Conservation (phyloP, 2,329 filamentous ascomycete genomes). For the Onygenales sp. region DNA sequence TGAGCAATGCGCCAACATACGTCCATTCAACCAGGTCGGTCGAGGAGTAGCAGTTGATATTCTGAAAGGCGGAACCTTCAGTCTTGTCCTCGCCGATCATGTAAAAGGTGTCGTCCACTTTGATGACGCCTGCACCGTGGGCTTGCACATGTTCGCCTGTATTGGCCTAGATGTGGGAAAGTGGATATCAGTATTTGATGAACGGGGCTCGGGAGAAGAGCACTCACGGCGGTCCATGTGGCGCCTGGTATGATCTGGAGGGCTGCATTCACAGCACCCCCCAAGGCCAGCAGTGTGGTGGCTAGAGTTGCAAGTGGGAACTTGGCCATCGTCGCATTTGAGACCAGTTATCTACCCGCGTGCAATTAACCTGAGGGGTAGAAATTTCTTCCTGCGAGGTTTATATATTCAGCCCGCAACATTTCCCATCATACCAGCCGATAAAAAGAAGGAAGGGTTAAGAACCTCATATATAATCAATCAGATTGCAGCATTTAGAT, state of each 20-base stretch:
- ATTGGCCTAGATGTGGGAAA: neutral
- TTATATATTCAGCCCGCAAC: no score
- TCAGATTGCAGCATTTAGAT: no score
- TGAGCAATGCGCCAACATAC: conserved; percentile 51
- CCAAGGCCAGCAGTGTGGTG: conserved; percentile 1
- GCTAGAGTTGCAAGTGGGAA: neutral
- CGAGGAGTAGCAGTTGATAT: conserved; percentile 59
- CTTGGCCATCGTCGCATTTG: neutral
- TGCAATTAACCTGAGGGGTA: no score
- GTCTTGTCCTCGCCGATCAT: conserved; percentile 63
- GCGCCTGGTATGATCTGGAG: conserved; percentile 6
- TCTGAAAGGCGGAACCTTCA: conserved; percentile 51
- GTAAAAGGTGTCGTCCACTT: conserved; percentile 52
- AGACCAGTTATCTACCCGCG: no score
- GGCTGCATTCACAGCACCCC: conserved; percentile 6
- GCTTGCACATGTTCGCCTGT: neutral
- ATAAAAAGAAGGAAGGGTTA: no score
- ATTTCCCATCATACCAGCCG: no score
- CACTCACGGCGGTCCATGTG: neutral
- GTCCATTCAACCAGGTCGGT: conserved; percentile 56
- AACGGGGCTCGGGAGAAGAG: neutral
- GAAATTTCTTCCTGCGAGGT: no score
- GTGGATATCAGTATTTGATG: neutral
- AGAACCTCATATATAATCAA: no score
- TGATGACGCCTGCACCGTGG: conserved; percentile 26